Conservation (phyloP, 306 rosid species). For the Biancaea sappan region DNA sequence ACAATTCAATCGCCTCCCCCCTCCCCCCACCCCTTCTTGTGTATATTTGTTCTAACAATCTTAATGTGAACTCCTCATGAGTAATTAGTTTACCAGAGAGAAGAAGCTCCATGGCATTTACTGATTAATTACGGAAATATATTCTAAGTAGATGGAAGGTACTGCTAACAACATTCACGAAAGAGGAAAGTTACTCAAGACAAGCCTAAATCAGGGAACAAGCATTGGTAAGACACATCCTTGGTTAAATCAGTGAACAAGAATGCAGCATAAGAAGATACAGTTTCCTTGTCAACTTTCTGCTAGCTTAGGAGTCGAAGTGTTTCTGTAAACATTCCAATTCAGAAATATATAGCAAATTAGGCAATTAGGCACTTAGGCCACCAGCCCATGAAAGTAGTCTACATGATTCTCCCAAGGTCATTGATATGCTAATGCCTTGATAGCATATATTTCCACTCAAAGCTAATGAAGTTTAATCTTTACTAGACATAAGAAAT, state of each 20-base stretch:
- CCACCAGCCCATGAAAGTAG: background rate
- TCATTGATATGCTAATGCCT: too few relatives aligned
- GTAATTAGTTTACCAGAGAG: background rate
- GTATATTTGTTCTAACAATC: too few relatives aligned
- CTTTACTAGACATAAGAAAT: background rate
- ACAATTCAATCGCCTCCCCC: too few relatives aligned
- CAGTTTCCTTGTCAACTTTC: background rate
- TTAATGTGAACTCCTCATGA: background rate
- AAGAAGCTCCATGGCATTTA: background rate
- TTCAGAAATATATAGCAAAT: background rate
- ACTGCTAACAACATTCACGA: background rate
- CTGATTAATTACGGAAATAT: background rate
- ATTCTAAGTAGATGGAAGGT: background rate
- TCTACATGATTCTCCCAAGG: too few relatives aligned
- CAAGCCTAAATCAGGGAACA: background rate
- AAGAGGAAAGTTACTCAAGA: background rate
- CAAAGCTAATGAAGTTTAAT: background rate
- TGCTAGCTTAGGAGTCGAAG: background rate
- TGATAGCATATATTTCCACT: background rate
- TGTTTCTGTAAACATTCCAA: background rate
- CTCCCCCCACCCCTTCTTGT: too few relatives aligned
- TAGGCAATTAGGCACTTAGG: background rate
- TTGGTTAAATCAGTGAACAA: background rate
- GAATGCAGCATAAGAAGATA: background rate
- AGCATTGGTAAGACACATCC: conserved; percentile 1